Percentiles rank a stretch among this genome's conserved stretches.
Evolutionary conservation across 2,329 filamentous ascomycete genomes (phyloP).

Genomic region (Phaeophleospora eucalypticola): DNA sequence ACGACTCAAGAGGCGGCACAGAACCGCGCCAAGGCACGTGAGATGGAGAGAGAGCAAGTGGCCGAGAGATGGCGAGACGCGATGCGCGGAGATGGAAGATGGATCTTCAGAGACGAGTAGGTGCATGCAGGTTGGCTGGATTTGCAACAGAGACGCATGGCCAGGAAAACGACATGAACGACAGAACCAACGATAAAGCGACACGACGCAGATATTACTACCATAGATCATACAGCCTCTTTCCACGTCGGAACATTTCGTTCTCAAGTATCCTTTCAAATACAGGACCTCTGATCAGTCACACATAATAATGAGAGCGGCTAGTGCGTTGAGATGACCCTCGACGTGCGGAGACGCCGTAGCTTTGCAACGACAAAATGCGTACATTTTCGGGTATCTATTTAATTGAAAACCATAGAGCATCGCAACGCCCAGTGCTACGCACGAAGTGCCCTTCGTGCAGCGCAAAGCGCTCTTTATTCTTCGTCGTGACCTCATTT

Average conservation of each 20-base stretch:
- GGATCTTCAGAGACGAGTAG: slow-evolving; percentile 75
- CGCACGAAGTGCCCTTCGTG: neutral
- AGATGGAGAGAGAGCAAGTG: slow-evolving; percentile 60
- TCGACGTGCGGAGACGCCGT: too few relatives aligned
- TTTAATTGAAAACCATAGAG: neutral
- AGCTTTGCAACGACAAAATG: neutral
- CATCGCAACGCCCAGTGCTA: neutral
- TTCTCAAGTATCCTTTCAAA: too few relatives aligned
- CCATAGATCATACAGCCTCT: too few relatives aligned
- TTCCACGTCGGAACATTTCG: too few relatives aligned
- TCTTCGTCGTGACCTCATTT: slow-evolving; percentile 1
- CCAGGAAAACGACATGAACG: neutral
- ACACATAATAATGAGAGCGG: too few relatives aligned
- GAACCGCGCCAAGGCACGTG: slow-evolving; percentile 62
- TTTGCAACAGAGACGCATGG: too few relatives aligned
- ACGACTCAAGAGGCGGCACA: slow-evolving; percentile 72
- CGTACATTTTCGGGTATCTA: slow-evolving; percentile 6
- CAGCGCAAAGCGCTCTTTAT: neutral
- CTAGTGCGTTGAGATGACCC: too few relatives aligned
- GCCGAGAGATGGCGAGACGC: slow-evolving; percentile 76
- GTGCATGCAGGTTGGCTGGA: neutral
- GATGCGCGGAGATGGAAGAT: slow-evolving; percentile 69
- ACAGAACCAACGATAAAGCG: too few relatives aligned
- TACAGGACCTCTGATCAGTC: too few relatives aligned
- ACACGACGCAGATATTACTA: neutral